Base-by-base conservation (phyloP, 2,329 filamentous ascomycete genomes). In the Cladosporium phlei region DNA sequence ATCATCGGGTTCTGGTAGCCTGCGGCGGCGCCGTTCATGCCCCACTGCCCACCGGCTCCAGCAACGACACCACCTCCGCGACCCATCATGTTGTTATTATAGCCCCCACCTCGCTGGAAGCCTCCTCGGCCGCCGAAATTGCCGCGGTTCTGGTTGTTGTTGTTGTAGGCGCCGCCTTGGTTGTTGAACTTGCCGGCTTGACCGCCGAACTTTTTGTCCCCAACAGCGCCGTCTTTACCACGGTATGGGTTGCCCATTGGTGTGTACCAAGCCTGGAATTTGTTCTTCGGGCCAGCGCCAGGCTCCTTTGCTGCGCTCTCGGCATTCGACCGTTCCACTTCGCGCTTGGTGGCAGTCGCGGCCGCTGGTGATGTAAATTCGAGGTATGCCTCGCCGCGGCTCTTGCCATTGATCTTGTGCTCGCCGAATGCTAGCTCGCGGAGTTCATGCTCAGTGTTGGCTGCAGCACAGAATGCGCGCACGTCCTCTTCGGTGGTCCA, bases 391-490 rank as follows among this genome's bases (percentile, higher is more conserved):
- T 85, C 81, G 30, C 93, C 91, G 73, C 97, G 96, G 69, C 88
- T 95, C 72, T 98, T 98, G 57, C 93, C 93, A 57, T 98, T 98
- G 38, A 97, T 90, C 66, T 98, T 98, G 69, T 97, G 93, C 66
- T 98, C 93, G 60, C 88, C 96, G 66, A 97, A 98, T 0, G 90
- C 95, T 42, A 98, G 81, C 51, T 97, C 93, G 59, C 87, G 89
- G 14, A 97, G 71, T 60, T 95, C 88, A 35, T 83, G 78, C 65
- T 97, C 93, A 56, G 82, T 87, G 2, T 78, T 79, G n/a, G 85
- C 87, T 19, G 86, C 76, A 4, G 54, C 52, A 47, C 55, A 59
- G 87, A 89, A 96, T 40, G 85, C 86, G 44, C 93, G 85, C 47
- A 98, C 80, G 58, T 97, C 89, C 61, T 98, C 93, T 63, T 98